These are phyloP conservation scores for Psilocybe subaeruginosa DNA, from an alignment of 768 basidiomycete genomes.

Conservation along the genomic window DNA sequence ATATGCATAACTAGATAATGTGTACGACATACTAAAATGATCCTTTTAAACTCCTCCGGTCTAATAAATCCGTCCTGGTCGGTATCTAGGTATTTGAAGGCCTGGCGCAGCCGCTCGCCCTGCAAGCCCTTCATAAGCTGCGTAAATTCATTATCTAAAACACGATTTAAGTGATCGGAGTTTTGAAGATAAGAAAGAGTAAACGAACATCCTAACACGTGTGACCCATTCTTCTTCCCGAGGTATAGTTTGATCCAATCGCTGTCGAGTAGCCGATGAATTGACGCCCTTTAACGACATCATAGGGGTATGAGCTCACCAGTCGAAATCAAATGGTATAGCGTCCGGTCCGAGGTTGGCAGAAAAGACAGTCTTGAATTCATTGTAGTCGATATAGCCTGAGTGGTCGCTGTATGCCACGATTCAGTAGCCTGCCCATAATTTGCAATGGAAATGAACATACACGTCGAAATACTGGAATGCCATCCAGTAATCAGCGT, in stretches of 20 bases:
- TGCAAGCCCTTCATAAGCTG: constrained; percentile 99
- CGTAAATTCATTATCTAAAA: constrained; percentile 90
- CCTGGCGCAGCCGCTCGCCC: constrained; percentile 95
- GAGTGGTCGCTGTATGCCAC: constrained; percentile 70
- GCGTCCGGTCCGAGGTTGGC: constrained; percentile 77
- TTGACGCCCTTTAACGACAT: neutral
- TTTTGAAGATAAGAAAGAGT: neutral
- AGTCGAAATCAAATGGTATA: constrained; percentile 95
- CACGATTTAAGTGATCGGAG: neutral
- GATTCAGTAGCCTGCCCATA: neutral
- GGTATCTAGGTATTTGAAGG: constrained; percentile 89
- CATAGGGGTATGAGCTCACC: constrained; percentile 38
- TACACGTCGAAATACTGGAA: constrained; percentile 97
- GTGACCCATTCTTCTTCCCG: constrained; percentile 88
- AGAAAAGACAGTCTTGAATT: constrained; percentile 91
- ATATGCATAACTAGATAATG: neutral
- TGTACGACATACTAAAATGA: constrained; percentile 74
- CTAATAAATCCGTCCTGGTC: constrained; percentile 93
- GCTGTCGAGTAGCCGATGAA: constrained; percentile 36
- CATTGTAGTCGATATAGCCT: constrained; percentile 92
- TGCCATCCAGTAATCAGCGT: constrained; percentile 97
- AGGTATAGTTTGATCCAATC: constrained; percentile 98
- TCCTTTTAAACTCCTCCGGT: constrained; percentile 93
- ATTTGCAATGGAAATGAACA: constrained; percentile 32
- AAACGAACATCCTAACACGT: constrained; percentile 87